A percentile compares a stretch with the other conserved stretches of the same genome.
These are phyloP conservation scores for Oxytropis ochrocephala DNA, from an alignment of 306 rosid genomes.

Conservation along the genomic window DNA sequence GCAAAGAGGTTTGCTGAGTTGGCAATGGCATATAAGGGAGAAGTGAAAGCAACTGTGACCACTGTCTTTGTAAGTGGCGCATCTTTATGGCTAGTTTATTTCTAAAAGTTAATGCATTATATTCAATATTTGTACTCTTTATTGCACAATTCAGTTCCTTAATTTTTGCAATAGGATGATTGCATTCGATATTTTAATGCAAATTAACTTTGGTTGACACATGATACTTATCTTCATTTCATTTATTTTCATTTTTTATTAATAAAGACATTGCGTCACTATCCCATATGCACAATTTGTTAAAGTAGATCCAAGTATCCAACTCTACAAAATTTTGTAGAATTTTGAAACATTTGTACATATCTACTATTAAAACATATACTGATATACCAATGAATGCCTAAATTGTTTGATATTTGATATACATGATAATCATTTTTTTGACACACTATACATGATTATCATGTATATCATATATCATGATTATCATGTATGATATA, in stretches of 20 bases:
- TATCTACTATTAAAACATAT: too few species aligned
- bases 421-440: too few species aligned
- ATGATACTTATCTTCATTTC: neutral
- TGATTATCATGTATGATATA: too few species aligned
- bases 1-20: conserved; percentile 65
- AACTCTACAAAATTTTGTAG: too few species aligned
- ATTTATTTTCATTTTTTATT: neutral
- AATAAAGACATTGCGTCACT: neutral
- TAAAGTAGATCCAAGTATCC: too few species aligned
- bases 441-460: too few species aligned
- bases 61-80: conserved; percentile 69
- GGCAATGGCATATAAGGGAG: conserved; percentile 91
- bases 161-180: neutral
- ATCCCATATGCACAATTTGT: neutral
- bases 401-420: too few species aligned
- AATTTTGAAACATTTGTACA: too few species aligned
- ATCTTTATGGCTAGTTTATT: neutral
- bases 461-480: too few species aligned
- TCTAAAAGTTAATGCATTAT: neutral
- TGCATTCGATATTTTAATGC: neutral
- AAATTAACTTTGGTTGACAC: neutral
- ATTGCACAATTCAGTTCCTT: neutral
- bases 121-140: neutral
- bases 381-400: too few species aligned
- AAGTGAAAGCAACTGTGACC: conserved; percentile 78